Conservation (phyloP, 2,329 filamentous ascomycete species). For the Simplicillium sp. region DNA sequence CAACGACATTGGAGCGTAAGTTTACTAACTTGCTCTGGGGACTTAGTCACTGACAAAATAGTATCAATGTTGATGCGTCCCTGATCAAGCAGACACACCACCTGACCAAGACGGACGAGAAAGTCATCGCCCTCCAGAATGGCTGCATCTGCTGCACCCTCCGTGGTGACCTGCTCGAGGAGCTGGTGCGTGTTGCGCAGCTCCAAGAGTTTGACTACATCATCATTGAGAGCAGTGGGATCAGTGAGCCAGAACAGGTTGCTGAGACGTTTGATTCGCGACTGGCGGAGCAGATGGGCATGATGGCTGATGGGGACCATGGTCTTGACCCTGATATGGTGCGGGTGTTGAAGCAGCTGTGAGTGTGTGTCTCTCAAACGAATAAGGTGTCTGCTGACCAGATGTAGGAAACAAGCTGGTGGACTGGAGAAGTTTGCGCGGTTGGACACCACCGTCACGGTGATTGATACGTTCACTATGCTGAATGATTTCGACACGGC, state of each 20-base stretch:
- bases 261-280: constrained; percentile 61
- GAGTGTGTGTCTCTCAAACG: constrained; percentile 6
- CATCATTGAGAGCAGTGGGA: constrained; percentile 61
- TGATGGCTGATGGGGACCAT: constrained; percentile 19
- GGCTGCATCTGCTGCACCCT: constrained; percentile 72
- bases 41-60: constrained; percentile 12
- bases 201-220: constrained; percentile 60
- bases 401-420: constrained; percentile 38
- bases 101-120: constrained; percentile 50
- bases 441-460: constrained; percentile 63
- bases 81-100: constrained; percentile 47
- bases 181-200: constrained; percentile 54
- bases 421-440: constrained; percentile 56
- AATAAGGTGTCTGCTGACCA: neutral
- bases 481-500: constrained; percentile 63
- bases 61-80: constrained; percentile 56
- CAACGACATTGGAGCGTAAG: constrained; percentile 58
- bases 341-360: constrained; percentile 26
- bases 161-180: constrained; percentile 60
- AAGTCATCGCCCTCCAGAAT: constrained; percentile 60
- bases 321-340: constrained; percentile 24
- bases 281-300: constrained; percentile 36
- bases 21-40: constrained; percentile 3
- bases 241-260: constrained; percentile 65
- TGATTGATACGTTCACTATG: constrained; percentile 65